Evolutionary conservation across 176 grass and related monocot species (phyloP).

Genomic region (Phragmites australis): DNA sequence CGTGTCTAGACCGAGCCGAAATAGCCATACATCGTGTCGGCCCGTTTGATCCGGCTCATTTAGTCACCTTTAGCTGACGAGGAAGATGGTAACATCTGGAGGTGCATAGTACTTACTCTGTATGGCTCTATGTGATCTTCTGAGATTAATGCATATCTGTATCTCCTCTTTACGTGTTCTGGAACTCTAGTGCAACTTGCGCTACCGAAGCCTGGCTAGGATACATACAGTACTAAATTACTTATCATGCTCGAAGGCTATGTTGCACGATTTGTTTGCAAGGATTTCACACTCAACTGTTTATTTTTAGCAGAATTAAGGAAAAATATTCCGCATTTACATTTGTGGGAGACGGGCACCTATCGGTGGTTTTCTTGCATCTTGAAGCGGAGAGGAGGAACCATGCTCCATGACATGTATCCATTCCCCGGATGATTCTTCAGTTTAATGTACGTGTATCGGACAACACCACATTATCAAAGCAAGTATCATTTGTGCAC

Average conservation of each 20-base stretch:
- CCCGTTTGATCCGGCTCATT: too few relatives aligned
- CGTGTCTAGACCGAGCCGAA: too few relatives aligned
- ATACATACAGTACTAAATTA: too few relatives aligned
- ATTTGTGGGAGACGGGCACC: background rate
- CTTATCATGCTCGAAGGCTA: background rate
- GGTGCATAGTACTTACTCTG: background rate
- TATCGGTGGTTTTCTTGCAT: background rate
- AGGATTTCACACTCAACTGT: background rate
- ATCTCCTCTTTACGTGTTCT: background rate
- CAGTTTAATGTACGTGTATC: background rate
- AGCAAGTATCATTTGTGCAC: background rate
- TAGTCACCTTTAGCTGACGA: too few relatives aligned
- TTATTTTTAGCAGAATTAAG: background rate
- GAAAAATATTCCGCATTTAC: background rate
- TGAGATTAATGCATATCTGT: background rate
- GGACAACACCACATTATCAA: constrained; percentile 25
- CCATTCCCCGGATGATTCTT: constrained; percentile 10
- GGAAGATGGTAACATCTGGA: constrained; percentile 11
- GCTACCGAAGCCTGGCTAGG: too few relatives aligned
- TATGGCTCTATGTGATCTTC: background rate
- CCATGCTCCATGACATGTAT: background rate
- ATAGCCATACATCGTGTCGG: too few relatives aligned
- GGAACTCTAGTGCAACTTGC: background rate
- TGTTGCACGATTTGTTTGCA: background rate
- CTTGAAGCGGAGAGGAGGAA: background rate